Evolutionary conservation across 768 basidiomycete species (phyloP), one percentile per base, ranked within the genome.

Genomic region (Amanita muscaria): DNA sequence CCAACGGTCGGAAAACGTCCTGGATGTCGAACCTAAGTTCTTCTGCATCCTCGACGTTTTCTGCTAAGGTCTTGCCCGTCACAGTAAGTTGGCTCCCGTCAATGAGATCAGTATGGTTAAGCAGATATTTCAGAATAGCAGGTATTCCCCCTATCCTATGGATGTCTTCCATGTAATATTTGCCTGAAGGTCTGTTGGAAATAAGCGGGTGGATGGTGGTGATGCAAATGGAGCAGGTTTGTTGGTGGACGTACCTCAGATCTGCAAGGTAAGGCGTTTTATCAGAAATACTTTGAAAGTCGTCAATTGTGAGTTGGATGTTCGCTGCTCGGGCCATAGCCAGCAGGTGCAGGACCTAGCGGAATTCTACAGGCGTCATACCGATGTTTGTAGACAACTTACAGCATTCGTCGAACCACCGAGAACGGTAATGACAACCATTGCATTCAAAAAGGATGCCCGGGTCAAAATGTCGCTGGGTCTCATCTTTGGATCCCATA

Each of bases 321-420:
- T 90, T 80, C 1, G 85, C 83, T 7, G 89, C 79, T 50, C 90
- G 72, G 7, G 89, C 89, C 65, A 90, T 88, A 5, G 88, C 88
- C 39, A 90, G 68, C 23, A 91, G 61, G 61, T 91, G 88, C 12
- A 90, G 72, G 32, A 91, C 85, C 84, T 86, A 35, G 43, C 25
- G 5, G 22, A 19, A 2, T 19, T 10, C 40, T 3, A 32, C 12
- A 32, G 11, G n/a, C n/a, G 25, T 15, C 14, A 4, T 12, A 22
- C 3, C n/a, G 14, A 15, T 22, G 10, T 21, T 6, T 18, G 10
- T 23, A n/a, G 19, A 40, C 19, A 37, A 60, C 77, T 44, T 54
- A 86, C 87, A 15, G 88, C 83, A 56, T 92, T 92, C 4, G 91
- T 93, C 1, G 86, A 89, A 14, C 90, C 90, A 24, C 89, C 89